Conservation (phyloP, 495 filamentous ascomycete genomes). For the Clohesyomyces aquaticus region DNA sequence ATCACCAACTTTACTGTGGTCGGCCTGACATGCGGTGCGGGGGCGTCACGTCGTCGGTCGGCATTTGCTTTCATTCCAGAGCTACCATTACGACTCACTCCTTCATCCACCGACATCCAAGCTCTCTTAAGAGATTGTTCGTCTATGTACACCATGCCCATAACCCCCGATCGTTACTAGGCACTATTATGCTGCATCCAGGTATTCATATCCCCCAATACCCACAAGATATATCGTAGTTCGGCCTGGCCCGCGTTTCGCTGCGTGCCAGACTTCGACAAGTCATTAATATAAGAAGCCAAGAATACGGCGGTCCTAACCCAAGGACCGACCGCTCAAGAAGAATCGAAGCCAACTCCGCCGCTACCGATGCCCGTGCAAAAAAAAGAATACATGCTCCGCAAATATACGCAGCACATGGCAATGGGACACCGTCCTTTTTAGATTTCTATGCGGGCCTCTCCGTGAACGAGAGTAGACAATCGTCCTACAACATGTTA, state of each 20-base stretch:
- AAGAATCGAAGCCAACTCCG: slow-evolving; percentile 21
- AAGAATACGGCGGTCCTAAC: slow-evolving; percentile 2
- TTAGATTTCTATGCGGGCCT: slow-evolving; percentile 7
- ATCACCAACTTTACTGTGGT: too few relatives aligned
- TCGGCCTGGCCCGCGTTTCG: too few relatives aligned
- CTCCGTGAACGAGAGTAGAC: slow-evolving; percentile 41
- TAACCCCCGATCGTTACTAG: background rate
- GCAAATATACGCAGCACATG: slow-evolving; percentile 13
- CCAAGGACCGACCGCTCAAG: background rate
- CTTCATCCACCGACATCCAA: background rate
- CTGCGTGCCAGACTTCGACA: background rate
- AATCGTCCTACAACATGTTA: slow-evolving; percentile 40
- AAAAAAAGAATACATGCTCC: background rate
- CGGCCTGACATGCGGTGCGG: background rate
- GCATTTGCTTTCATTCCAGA: background rate
- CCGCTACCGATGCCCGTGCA: slow-evolving; percentile 15
- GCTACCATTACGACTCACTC: slow-evolving; percentile 1
- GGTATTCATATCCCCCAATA: slow-evolving; percentile 1
- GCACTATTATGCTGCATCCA: slow-evolving; percentile 10
- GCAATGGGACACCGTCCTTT: background rate
- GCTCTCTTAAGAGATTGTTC: background rate
- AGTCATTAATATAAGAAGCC: slow-evolving; percentile 18
- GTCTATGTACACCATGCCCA: slow-evolving; percentile 11
- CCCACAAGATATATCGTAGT: slow-evolving; percentile 6
- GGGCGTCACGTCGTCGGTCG: too few relatives aligned